Percentiles rank a stretch among this genome's conserved stretches.
Conservation (phyloP, 2,329 filamentous ascomycete genomes). For the Fusarium buharicum region DNA sequence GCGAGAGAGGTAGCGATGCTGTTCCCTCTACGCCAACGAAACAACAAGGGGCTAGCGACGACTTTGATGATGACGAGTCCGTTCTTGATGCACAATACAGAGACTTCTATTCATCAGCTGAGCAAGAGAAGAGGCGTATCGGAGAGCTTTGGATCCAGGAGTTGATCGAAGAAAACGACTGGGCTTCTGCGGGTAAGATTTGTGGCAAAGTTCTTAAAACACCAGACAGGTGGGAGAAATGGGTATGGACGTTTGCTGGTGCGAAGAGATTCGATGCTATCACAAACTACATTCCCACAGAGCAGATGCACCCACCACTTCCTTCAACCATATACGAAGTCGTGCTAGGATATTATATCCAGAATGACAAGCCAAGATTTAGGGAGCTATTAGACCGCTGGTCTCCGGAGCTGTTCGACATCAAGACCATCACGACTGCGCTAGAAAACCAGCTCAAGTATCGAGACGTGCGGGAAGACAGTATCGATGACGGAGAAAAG, state of each 20-base stretch:
- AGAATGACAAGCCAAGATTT: slow-evolving; percentile 78
- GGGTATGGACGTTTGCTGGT: slow-evolving; percentile 92
- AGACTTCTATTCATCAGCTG: slow-evolving; percentile 71
- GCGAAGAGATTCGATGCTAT: slow-evolving; percentile 91
- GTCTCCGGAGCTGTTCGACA: slow-evolving; percentile 86
- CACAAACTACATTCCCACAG: slow-evolving; percentile 80
- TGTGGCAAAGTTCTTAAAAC: slow-evolving; percentile 85
- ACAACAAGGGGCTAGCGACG: slow-evolving; percentile 57
- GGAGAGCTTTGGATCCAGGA: slow-evolving; percentile 95
- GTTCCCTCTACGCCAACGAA: slow-evolving; percentile 56
- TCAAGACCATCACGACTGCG: slow-evolving; percentile 77
- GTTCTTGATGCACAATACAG: slow-evolving; percentile 67
- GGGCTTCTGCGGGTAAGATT: slow-evolving; percentile 80
- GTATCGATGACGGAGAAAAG: slow-evolving; percentile 75
- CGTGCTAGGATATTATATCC: slow-evolving; percentile 88
- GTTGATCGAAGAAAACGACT: slow-evolving; percentile 78
- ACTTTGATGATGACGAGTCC: slow-evolving; percentile 78
- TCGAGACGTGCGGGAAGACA: slow-evolving; percentile 78
- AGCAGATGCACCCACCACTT: slow-evolving; percentile 80
- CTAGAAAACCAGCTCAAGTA: slow-evolving; percentile 85
- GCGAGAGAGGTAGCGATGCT: slow-evolving; percentile 55
- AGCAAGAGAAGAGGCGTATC: slow-evolving; percentile 89
- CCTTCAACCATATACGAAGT: slow-evolving; percentile 88
- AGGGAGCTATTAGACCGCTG: slow-evolving; percentile 83
- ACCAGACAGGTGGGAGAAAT: slow-evolving; percentile 89